phyloP scores from a whole-genome alignment of 768 basidiomycete genomes.

The Gyrodon lividus region DNA sequence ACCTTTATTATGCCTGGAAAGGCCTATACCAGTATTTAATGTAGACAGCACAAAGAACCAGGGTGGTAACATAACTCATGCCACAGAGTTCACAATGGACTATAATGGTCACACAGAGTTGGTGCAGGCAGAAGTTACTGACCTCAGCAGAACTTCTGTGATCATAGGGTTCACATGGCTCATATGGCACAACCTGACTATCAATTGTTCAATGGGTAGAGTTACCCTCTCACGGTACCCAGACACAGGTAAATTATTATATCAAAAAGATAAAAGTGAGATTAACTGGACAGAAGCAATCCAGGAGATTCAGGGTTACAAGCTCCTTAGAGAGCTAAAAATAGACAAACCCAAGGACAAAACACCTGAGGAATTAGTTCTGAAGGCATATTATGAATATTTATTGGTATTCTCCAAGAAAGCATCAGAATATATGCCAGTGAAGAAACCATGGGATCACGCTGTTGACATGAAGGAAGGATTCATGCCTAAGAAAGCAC shows the following conservation, averaged over 20 bases:
- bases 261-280: slow-evolving; percentile 14
- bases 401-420: neutral
- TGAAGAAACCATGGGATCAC: slow-evolving; percentile 6
- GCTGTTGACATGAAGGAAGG: slow-evolving; percentile 7
- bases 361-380: neutral
- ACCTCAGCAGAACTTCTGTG: neutral
- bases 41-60: neutral
- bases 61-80: neutral
- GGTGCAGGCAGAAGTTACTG: no score
- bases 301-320: no score
- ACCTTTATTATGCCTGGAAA: no score
- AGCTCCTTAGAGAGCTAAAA: no score
- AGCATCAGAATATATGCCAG: neutral
- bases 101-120: neutral
- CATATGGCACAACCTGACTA: no score
- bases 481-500: no score
- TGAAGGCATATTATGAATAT: neutral
- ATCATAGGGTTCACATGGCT: slow-evolving; percentile 28
- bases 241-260: slow-evolving; percentile 24
- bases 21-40: no score
- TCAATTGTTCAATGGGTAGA: no score
- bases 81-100: neutral
- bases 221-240: no score
- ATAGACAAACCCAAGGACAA: no score
- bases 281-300: slow-evolving; percentile 19